Conservation (phyloP, 2,329 filamentous ascomycete genomes). For the Cladosporium halotolerans region DNA sequence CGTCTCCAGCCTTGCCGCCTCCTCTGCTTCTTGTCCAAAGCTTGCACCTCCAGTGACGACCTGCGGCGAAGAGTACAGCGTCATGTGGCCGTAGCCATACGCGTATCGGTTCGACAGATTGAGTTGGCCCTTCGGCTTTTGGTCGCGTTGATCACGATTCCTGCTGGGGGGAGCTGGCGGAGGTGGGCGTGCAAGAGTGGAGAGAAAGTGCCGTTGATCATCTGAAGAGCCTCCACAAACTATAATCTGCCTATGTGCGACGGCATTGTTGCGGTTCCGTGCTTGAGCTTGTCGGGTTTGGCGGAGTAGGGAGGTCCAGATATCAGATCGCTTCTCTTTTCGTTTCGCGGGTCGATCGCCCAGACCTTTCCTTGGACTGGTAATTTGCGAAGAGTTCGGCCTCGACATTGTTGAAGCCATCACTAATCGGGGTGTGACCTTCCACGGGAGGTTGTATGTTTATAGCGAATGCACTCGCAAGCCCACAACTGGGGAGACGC, state of each 20-base stretch:
- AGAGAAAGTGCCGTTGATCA: conserved; percentile 26
- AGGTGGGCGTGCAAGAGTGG: conserved; percentile 24
- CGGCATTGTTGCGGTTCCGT: conserved; percentile 25
- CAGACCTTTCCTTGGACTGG: not conserved
- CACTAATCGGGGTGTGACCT: not conserved
- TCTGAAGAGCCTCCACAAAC: conserved; percentile 28
- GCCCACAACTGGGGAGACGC: not conserved
- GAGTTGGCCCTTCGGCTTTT: conserved; percentile 24
- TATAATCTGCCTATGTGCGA: conserved; percentile 27
- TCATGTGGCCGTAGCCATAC: conserved; percentile 31
- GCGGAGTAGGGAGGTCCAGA: conserved; percentile 29
- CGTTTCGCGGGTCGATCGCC: conserved; percentile 8
- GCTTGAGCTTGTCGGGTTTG: conserved; percentile 32
- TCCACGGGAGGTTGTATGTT: not conserved
- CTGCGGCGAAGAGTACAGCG: conserved; percentile 26
- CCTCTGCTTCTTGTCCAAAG: conserved; percentile 27
- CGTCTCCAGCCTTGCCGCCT: conserved; percentile 26
- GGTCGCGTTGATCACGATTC: conserved; percentile 15
- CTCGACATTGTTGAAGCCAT: conserved; percentile 5
- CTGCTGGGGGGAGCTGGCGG: conserved; percentile 20
- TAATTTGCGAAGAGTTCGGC: not conserved
- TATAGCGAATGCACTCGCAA: not conserved
- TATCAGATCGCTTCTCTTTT: conserved; percentile 27
- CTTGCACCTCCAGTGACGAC: conserved; percentile 20
- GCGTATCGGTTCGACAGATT: conserved; percentile 29